These are phyloP conservation scores for Alternaria arborescens DNA, from an alignment of 2,329 filamentous ascomycete genomes.

Conservation along the genomic window DNA sequence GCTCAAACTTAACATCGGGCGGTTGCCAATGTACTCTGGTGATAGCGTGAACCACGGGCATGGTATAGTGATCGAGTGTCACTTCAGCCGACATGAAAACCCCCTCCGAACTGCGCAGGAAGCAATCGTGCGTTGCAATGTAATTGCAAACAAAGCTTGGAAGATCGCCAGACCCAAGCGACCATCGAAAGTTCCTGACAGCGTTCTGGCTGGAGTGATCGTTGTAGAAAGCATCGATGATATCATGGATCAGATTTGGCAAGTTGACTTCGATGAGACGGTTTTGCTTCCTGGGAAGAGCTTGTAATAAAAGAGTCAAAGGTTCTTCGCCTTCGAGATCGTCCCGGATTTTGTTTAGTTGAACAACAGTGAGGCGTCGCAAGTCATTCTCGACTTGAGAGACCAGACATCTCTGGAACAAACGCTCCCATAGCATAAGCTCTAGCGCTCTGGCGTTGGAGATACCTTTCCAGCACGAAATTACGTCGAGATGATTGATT, in stretches of 20 bases:
- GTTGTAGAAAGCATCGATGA: slow-evolving; percentile 37
- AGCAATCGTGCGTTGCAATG: slow-evolving; percentile 46
- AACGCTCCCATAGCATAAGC: slow-evolving; percentile 42
- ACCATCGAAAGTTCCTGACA: slow-evolving; percentile 29
- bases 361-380: slow-evolving; percentile 16
- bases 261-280: slow-evolving; percentile 34
- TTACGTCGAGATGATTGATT: slow-evolving; percentile 44
- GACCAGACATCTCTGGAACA: slow-evolving; percentile 34
- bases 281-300: slow-evolving; percentile 6
- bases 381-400: slow-evolving; percentile 28
- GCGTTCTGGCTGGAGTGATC: slow-evolving; percentile 4
- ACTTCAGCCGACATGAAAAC: slow-evolving; percentile 29
- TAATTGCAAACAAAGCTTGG: slow-evolving; percentile 42
- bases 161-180: slow-evolving; percentile 34
- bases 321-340: slow-evolving; percentile 14
- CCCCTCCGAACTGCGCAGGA: slow-evolving; percentile 24
- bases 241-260: slow-evolving; percentile 32
- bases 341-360: slow-evolving; percentile 8
- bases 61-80: slow-evolving; percentile 8
- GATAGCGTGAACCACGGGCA: slow-evolving; percentile 19
- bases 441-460: slow-evolving; percentile 40
- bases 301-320: slow-evolving; percentile 22
- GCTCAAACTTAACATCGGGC: slow-evolving; percentile 30
- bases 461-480: slow-evolving; percentile 49
- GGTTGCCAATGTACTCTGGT: slow-evolving; percentile 34